A percentile compares a stretch with the other conserved stretches of the same genome.
phyloP scores from a whole-genome alignment of 805 yeast genomes.

The Huiozyma sinensis region DNA sequence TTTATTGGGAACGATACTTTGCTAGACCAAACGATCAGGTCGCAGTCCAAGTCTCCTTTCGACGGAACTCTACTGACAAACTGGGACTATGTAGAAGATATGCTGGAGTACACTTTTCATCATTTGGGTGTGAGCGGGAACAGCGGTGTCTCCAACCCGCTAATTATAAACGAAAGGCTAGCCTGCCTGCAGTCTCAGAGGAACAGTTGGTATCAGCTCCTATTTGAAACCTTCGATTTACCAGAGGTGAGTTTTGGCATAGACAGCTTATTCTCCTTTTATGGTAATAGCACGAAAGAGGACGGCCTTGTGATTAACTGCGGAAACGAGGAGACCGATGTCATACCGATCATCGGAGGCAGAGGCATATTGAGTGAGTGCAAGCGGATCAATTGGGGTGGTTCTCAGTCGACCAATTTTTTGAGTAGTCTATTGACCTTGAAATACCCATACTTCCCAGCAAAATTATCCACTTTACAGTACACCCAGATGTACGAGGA shows the following conservation, averaged over 20 bases:
- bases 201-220: constrained; percentile 60
- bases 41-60: constrained; percentile 66
- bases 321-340: constrained; percentile 72
- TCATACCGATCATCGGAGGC: constrained; percentile 74
- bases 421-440: constrained; percentile 53
- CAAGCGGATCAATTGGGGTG: constrained; percentile 89
- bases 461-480: constrained; percentile 53
- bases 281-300: constrained; percentile 43
- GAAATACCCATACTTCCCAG: constrained; percentile 89
- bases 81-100: constrained; percentile 82
- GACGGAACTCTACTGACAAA: constrained; percentile 82
- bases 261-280: constrained; percentile 70
- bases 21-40: constrained; percentile 56
- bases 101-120: constrained; percentile 73
- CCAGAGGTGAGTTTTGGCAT: constrained; percentile 73
- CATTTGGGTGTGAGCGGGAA: constrained; percentile 57
- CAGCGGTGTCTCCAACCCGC: constrained; percentile 60
- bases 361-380: constrained; percentile 53
- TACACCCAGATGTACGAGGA: constrained; percentile 59
- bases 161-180: constrained; percentile 69
- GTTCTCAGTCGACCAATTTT: constrained; percentile 57
- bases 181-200: constrained; percentile 66
- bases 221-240: constrained; percentile 74
- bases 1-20: constrained; percentile 76
- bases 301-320: constrained; percentile 70